Evolutionary conservation across 129 eudicot genomes (phyloP), one percentile per base, ranked within the genome.

Genomic region (Calendula officinalis): DNA sequence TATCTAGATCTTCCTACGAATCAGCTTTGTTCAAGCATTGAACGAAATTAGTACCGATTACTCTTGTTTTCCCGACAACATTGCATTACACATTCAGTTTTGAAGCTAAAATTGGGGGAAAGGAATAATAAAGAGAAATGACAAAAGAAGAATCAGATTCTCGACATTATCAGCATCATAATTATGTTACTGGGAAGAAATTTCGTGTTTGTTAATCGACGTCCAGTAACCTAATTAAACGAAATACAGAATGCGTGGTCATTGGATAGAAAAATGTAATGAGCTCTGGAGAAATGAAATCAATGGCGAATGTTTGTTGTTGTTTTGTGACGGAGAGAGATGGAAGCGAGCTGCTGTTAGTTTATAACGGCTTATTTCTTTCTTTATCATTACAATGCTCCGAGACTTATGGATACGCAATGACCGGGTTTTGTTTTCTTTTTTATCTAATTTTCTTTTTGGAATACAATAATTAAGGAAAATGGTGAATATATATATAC

Each of bases 341-440:
- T 13, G 70, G 60, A 49, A 65, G n/a, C 5, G 65, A 56, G 74
- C 66, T 69, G 54, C 43, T 33, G 57, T 71, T 71, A 60, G 62
- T 70, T 61, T 27, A 60, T 60, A 49, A 50, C 49, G 37, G 70
- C 37, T 65, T 65, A 53, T 52, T 66, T 66, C 71, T 57, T 68
- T 55, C 56, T 68, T 12, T 41, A 43, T 54, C 54, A 66, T 38
- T 53, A 58, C 74, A 69, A 17, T 57, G 47, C 58, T 43, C 65
- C 77, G 72, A 13, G 13, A 73, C 36, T 44, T 35, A 15, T n/a
- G 77, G 77, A 55, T 43, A 72, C 71, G 63, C 30, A 63, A 55
- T 72, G 58, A 72, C 77, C 77, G 53, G 66, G 71, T 48, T 72
- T 7, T 55, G 66, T 63, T 55, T 72, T 71, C 62, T 6, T 7